Evolutionary conservation across 176 grass and related monocot species (phyloP).

Genomic region (Musa troglodytarum): DNA sequence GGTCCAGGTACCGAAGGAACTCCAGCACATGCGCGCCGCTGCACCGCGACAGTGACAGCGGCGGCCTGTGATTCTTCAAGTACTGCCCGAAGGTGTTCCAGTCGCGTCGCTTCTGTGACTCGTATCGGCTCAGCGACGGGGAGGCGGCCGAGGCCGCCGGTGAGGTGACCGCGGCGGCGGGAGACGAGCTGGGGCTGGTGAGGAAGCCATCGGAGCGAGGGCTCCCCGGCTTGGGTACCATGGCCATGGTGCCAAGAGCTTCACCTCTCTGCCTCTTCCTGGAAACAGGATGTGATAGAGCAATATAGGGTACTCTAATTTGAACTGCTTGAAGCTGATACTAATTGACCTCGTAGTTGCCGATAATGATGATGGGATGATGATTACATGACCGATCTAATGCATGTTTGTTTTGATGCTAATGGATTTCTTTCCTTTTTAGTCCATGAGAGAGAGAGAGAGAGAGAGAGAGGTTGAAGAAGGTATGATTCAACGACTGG

Average conservation of each 20-base stretch:
- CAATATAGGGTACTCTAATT: too few relatives aligned
- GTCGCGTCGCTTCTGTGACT: slow-evolving; percentile 8
- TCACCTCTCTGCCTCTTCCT: too few relatives aligned
- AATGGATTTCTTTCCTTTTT: not conserved
- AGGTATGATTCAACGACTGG: not conserved
- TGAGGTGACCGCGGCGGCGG: not conserved
- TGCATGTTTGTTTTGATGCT: not conserved
- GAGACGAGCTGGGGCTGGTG: not conserved
- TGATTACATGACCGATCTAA: not conserved
- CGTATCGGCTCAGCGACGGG: slow-evolving; percentile 1
- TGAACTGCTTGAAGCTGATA: not conserved
- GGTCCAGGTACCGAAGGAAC: not conserved
- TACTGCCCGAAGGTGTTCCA: slow-evolving; percentile 9
- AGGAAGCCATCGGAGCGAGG: not conserved
- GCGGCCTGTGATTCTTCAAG: not conserved
- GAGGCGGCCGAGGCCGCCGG: not conserved
- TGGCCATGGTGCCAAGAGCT: not conserved
- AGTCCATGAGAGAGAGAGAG: not conserved
- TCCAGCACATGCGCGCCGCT: not conserved
- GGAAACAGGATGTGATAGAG: too few relatives aligned
- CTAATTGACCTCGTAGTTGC: not conserved
- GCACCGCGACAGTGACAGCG: not conserved
- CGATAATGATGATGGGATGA: not conserved
- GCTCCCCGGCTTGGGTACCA: not conserved
- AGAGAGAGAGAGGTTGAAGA: not conserved